Evolutionary conservation across 1,284 basidiomycete species (phyloP).

Genomic region (Boletellus deceptivus): DNA sequence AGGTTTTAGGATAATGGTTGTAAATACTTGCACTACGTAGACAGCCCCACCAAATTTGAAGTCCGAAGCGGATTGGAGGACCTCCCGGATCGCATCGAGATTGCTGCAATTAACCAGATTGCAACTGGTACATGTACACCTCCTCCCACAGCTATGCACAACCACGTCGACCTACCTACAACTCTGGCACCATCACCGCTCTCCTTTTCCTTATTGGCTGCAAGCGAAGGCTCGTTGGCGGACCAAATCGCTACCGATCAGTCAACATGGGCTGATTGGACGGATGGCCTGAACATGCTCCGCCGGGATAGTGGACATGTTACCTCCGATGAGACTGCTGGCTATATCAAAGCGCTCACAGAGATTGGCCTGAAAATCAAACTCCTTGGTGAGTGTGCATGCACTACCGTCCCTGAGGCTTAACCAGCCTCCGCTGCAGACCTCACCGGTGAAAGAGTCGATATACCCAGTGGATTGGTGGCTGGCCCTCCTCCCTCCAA

Average conservation of each 20-base stretch:
- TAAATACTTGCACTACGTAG: slow-evolving; percentile 82
- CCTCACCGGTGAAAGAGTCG: slow-evolving; percentile 88
- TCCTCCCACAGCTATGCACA: slow-evolving; percentile 60
- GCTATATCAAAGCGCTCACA: slow-evolving; percentile 82
- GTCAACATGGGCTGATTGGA: slow-evolving; percentile 92
- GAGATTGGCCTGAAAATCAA: slow-evolving; percentile 95
- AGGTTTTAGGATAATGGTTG: slow-evolving; percentile 64
- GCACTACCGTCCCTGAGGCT: not conserved
- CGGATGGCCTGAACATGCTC: slow-evolving; percentile 90
- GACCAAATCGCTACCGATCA: slow-evolving; percentile 86
- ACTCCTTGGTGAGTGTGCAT: slow-evolving; percentile 65
- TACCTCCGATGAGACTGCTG: slow-evolving; percentile 79
- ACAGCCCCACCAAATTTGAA: slow-evolving; percentile 72
- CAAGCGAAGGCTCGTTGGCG: slow-evolving; percentile 74
- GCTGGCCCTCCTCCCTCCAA: slow-evolving; percentile 74
- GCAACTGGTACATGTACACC: slow-evolving; percentile 74
- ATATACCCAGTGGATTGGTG: slow-evolving; percentile 77
- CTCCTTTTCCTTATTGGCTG: slow-evolving; percentile 76
- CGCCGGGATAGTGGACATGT: slow-evolving; percentile 78
- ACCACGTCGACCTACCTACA: slow-evolving; percentile 56
- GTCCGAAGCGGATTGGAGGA: slow-evolving; percentile 83
- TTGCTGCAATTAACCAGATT: slow-evolving; percentile 76
- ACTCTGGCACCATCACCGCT: slow-evolving; percentile 62
- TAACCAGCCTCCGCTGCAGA: slow-evolving; percentile 46
- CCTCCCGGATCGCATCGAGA: slow-evolving; percentile 81